Base-by-base conservation (phyloP, 257 asterid species). In the Paulownia fortunei region DNA sequence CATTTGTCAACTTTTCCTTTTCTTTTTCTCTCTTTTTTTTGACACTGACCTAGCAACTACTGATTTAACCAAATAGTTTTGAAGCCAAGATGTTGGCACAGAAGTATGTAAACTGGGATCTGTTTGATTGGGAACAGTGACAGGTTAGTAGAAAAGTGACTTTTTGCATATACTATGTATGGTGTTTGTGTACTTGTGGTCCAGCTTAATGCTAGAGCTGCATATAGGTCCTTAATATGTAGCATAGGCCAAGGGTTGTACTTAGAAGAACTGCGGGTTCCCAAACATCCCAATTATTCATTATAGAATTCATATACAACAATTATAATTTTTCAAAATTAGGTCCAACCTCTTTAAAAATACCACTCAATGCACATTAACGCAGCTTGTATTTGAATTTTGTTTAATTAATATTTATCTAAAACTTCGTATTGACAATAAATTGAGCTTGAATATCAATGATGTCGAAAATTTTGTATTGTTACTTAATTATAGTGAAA, bases 101-200 rank as follows among this genome's bases (percentile, higher is more conserved):
- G 37, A 73, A 77, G 77, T 73, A 9, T 52, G 67, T 77, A 81
- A 81, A 64, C 3, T 71, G 85, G 76, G 80, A 67, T 47, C 46
- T 49, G 42, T 82, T 70, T 70, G 59, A 76, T 76, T 44, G 73
- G 82, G 24, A 24, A 49, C 32, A 66, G 73, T 72, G 80, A 67
- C 39, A 26, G 64, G 46, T 47, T 58, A 65, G 16, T 52, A 24
- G 23, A 47, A 72, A 67, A 49, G 82, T 65, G 47, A 59, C 47
- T 42, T 66, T 39, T 72, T 52, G 69, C 68, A 24, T 15, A 62
- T 63, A 39, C 77, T 68, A 61, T 26, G 21, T 15, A 27, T 69
- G 46, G 36, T 24, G 54, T 44, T 46, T 30, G 37, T 70, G 74
- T 51, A 51, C 76, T 65, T 61, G 66, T 46, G 75, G 75, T 36